Base-by-base conservation (phyloP, 495 filamentous ascomycete genomes). In the Hyaloscypha variabilis region DNA sequence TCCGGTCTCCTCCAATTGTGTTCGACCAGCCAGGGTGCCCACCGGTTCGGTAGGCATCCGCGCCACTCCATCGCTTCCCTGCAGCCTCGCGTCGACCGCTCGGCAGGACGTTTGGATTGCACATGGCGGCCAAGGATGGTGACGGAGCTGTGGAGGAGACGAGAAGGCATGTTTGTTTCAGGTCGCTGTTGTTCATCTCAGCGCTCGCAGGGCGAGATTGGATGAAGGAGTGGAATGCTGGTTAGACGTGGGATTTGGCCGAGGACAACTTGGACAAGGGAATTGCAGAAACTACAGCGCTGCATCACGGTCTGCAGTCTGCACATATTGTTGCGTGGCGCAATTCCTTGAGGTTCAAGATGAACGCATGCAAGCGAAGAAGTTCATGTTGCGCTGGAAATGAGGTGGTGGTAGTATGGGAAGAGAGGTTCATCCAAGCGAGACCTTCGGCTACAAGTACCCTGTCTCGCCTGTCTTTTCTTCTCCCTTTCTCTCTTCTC, bases 21-120 rank as follows among this genome's bases (percentile, higher is more conserved):
- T 8, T 46, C 2, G 14, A 19, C 39, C 17, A 46, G 39, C 39
- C 14, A 46, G 39, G 21, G 51, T 29, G 26, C 21, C 21, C 6
- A 3, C 26, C 51, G 51, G 51, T 54, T 29, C 26, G 23, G 21
- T 29, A 5, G 1, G 51, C 51, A 25, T 54, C 51, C 51, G 51
- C 51, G 51, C 51, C 51, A 25, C 51, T 24, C 1, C 51, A 54
- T 54, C 51, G 51, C 51, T 24, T 54, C 11, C n/a, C 51, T 51
- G 51, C 26, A 54, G 51, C 51, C 51, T 54, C 19, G 51, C 51
- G 19, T 14, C 6, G 30, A 46, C 11, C 14, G 39, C 39, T 46
- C 17, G 39, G 39, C 17, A 46, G 17, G 39, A 46, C 4, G 39
- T 46, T 46, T 46, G 39, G 39, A 17, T 46, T 46, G 39, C 39